phyloP scores from a whole-genome alignment of 257 asterid species.

The Nicotiana otophora region DNA sequence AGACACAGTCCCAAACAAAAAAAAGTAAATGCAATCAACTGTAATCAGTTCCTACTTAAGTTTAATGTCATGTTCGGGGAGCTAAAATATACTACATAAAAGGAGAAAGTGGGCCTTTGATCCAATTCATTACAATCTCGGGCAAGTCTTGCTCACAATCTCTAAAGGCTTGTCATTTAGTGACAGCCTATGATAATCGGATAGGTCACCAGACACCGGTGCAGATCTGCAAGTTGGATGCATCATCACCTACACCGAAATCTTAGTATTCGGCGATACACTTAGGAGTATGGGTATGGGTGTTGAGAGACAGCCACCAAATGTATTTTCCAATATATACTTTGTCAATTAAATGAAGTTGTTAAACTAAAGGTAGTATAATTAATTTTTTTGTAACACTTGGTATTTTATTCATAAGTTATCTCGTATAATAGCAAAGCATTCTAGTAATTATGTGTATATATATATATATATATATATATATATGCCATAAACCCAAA shows the following conservation, averaged over 20 bases:
- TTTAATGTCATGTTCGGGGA: neutral
- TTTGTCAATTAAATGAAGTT: no score
- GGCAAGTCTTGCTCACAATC: neutral
- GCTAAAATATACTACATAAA: neutral
- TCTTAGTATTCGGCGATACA: no score
- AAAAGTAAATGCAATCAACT: neutral
- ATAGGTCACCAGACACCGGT: no score
- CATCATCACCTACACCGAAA: no score
- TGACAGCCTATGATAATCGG: no score
- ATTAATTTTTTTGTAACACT: neutral
- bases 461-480: neutral
- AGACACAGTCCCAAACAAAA: conserved; percentile 8
- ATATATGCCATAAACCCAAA: neutral
- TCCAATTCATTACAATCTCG: neutral
- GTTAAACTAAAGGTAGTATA: no score
- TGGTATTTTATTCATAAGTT: neutral
- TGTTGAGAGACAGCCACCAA: no score
- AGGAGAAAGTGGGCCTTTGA: neutral
- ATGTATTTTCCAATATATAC: no score
- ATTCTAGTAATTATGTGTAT: neutral
- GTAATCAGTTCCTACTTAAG: neutral
- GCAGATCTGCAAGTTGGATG: no score
- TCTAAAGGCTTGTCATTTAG: neutral
- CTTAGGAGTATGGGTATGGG: no score
- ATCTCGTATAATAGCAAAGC: neutral